Base-by-base conservation (phyloP, 352 stramenopile species). In the Phytophthora pinifolia region DNA sequence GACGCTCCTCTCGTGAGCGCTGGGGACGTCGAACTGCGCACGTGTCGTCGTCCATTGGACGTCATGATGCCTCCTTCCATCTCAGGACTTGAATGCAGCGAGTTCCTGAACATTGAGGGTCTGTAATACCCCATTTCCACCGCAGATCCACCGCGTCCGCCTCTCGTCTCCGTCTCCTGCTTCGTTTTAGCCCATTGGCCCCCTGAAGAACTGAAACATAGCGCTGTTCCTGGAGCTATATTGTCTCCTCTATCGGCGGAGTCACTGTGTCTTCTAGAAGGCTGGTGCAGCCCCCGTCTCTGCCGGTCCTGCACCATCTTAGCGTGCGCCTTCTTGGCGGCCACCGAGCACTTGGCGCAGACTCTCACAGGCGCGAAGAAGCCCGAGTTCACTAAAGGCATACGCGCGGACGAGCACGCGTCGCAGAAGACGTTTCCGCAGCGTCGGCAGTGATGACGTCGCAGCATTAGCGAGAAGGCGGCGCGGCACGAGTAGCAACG, bases 341-440 rank as follows among this genome's bases (percentile, higher is more conserved):
- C 84, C 8, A 85, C 59, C 14, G 67, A 87, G 60, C 84, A 94
- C 46, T 89, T 89, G 17, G 78, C 78, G 48, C 84, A 94, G n/a
- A 94, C 84, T 10, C 84, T 66, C 7, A 94, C 84, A 10, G 84
- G 84, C 5, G 73, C 76, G 47, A 79, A 70, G 62, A 91, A 88
- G 2, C 77, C 81, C 0, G 80, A 76, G 2, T 76, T 65, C 1
- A 89, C 70, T 22, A 96, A 57, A 18, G 85, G 77, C 55, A 96
- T 94, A n/a, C 89, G 64, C 6, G 73, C 59, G 4, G 83, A 90
- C 6, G 83, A 86, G 60, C 92, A 97, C 12, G 77, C 65, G 43
- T 96, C 86, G 64, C 92, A 97, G 59, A 97, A 97, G 8, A 97
- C 75, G 35, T 90, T 89, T 5, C 92, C 91, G 59, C 90, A 96